A percentile compares a stretch with the other conserved stretches of the same genome.
These are phyloP conservation scores for Citrus maxima DNA, from an alignment of 345 rosid species.

Conservation along the genomic window DNA sequence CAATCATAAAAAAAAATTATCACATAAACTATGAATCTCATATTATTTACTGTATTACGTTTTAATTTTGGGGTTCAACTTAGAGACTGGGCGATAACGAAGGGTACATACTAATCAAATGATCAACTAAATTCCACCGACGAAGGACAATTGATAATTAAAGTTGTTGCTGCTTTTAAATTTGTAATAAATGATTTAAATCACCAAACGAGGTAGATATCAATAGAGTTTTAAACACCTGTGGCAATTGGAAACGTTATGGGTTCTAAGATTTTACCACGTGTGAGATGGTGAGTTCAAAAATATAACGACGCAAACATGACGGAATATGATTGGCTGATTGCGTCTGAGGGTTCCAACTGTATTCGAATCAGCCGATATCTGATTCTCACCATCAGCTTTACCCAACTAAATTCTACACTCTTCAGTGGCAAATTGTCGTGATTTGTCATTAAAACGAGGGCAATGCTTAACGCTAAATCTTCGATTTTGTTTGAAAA, in stretches of 20 bases:
- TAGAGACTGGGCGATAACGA: not conserved
- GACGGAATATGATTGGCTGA: not conserved
- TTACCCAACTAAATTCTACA: not conserved
- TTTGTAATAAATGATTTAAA: not conserved
- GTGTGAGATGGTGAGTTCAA: not conserved
- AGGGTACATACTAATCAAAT: not conserved
- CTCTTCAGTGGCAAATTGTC: conserved; percentile 22
- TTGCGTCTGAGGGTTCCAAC: not conserved
- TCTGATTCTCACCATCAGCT: not conserved
- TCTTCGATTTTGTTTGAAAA: conserved; percentile 10
- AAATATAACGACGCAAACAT: not conserved
- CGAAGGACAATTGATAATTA: not conserved
- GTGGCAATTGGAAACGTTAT: not conserved
- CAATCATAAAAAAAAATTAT: too few species aligned
- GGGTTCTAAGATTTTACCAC: not conserved
- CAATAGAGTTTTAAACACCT: not conserved
- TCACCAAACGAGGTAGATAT: not conserved
- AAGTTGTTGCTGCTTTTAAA: not conserved
- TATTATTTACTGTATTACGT: not conserved
- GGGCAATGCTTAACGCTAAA: conserved; percentile 1
- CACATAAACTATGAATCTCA: too few species aligned
- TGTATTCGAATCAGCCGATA: conserved; percentile 1
- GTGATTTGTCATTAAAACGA: conserved; percentile 2
- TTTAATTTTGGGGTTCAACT: not conserved
- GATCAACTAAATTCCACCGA: not conserved